Evolutionary conservation across 2,329 filamentous ascomycete species (phyloP).

Genomic region (Didymellaceae sp.): DNA sequence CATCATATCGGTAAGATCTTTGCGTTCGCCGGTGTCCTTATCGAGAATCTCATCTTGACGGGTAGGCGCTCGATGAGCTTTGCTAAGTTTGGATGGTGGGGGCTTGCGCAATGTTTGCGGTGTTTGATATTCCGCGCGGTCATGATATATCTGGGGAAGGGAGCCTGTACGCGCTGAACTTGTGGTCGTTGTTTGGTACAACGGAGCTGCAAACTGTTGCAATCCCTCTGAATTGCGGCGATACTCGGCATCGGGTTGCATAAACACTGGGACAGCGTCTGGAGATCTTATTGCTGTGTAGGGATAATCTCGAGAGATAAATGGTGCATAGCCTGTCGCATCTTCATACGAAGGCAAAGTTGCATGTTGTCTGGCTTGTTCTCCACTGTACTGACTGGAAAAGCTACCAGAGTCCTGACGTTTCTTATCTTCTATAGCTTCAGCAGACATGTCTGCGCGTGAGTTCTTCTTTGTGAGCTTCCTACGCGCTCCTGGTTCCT

Average conservation of each 20-base stretch:
- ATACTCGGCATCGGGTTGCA: conserved; percentile 25
- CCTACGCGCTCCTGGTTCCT: conserved; percentile 26
- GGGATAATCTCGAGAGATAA: conserved; percentile 25
- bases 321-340: conserved; percentile 11
- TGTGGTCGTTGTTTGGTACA: conserved; percentile 24
- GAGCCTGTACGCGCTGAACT: conserved; percentile 24
- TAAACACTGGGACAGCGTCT: conserved; percentile 1
- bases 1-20: conserved; percentile 44
- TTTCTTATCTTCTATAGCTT: conserved; percentile 15
- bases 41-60: conserved; percentile 34
- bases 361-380: conserved; percentile 11
- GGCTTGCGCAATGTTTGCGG: conserved; percentile 15
- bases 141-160: conserved; percentile 21
- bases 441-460: conserved; percentile 13
- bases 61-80: conserved; percentile 27
- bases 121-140: neutral
- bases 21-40: conserved; percentile 41
- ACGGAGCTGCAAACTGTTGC: conserved; percentile 29
- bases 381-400: conserved; percentile 24
- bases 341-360: conserved; percentile 23
- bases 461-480: conserved; percentile 35
- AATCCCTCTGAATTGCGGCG: conserved; percentile 35
- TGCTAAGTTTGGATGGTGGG: conserved; percentile 29
- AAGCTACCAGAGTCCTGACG: conserved; percentile 38
- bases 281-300: conserved; percentile 21